Evolutionary conservation across 257 asterid species (phyloP).

Genomic region (Lycium ferocissimum): DNA sequence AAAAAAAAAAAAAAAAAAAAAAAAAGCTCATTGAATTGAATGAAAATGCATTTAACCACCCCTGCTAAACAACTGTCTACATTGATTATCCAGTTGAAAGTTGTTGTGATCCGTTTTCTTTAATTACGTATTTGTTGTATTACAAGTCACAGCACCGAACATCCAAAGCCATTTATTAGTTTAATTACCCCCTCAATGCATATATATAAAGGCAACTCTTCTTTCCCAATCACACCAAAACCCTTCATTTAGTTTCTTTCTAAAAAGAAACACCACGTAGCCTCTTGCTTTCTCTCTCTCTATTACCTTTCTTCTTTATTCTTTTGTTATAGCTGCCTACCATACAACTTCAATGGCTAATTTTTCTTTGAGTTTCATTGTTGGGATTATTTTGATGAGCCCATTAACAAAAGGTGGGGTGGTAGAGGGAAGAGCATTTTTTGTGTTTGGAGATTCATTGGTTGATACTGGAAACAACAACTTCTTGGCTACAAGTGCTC

Average conservation of each 20-base stretch:
- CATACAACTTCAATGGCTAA: slow-evolving; percentile 43
- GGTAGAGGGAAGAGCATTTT: slow-evolving; percentile 58
- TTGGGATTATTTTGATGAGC: slow-evolving; percentile 22
- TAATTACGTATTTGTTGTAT: background rate
- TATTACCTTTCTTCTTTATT: background rate
- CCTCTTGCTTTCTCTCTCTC: background rate
- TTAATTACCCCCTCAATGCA: background rate
- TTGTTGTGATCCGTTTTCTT: background rate
- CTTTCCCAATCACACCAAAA: background rate
- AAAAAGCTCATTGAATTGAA: background rate
- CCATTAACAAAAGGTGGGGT: slow-evolving; percentile 24
- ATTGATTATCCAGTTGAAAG: slow-evolving; percentile 24
- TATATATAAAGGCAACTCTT: background rate
- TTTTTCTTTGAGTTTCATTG: slow-evolving; percentile 5
- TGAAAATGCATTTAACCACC: slow-evolving; percentile 21
- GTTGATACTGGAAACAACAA: slow-evolving; percentile 85
- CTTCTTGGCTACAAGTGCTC: slow-evolving; percentile 66
- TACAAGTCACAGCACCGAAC: slow-evolving; percentile 1
- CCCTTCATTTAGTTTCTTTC: background rate
- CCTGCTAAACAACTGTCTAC: slow-evolving; percentile 23
- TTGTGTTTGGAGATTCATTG: slow-evolving; percentile 77
- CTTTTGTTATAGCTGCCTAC: slow-evolving; percentile 14
- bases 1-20: background rate
- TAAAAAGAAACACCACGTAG: background rate
- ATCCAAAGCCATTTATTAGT: slow-evolving; percentile 5